These are phyloP conservation scores for Calonectria henricotiae DNA, from an alignment of 2,329 filamentous ascomycete species.

Conservation along the genomic window DNA sequence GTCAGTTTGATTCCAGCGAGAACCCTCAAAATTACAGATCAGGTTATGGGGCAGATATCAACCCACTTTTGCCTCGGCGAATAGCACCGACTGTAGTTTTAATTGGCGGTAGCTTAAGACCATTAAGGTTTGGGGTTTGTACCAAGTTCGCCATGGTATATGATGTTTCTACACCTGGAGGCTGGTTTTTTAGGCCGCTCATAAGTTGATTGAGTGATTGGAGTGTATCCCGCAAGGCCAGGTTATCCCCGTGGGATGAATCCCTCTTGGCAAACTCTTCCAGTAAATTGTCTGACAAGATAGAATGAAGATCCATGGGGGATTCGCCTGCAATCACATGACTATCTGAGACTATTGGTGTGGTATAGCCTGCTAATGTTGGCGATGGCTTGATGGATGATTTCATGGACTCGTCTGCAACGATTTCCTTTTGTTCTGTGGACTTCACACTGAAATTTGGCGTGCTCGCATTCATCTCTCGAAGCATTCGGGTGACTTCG, in stretches of 20 bases:
- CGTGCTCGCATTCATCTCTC: slow-evolving; percentile 47
- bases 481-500: slow-evolving; percentile 54
- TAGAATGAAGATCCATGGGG: slow-evolving; percentile 64
- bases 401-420: not conserved
- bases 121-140: slow-evolving; percentile 38
- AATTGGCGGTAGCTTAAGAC: slow-evolving; percentile 45
- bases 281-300: slow-evolving; percentile 64
- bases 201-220: slow-evolving; percentile 54
- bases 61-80: slow-evolving; percentile 42
- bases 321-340: slow-evolving; percentile 62
- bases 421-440: slow-evolving; percentile 27
- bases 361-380: slow-evolving; percentile 33
- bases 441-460: slow-evolving; percentile 29
- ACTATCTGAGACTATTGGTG: slow-evolving; percentile 44
- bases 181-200: slow-evolving; percentile 47
- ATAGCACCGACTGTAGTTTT: slow-evolving; percentile 45
- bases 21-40: not conserved
- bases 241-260: slow-evolving; percentile 47
- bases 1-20: too few relatives aligned
- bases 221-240: slow-evolving; percentile 56
- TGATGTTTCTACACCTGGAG: slow-evolving; percentile 43
- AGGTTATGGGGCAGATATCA: not conserved
- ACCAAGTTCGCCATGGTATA: slow-evolving; percentile 44
- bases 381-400: not conserved
- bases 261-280: slow-evolving; percentile 55